Evolutionary conservation across 1,284 basidiomycete species (phyloP), one percentile per base, ranked within the genome.

Genomic region (Ganoderma leucocontextum): DNA sequence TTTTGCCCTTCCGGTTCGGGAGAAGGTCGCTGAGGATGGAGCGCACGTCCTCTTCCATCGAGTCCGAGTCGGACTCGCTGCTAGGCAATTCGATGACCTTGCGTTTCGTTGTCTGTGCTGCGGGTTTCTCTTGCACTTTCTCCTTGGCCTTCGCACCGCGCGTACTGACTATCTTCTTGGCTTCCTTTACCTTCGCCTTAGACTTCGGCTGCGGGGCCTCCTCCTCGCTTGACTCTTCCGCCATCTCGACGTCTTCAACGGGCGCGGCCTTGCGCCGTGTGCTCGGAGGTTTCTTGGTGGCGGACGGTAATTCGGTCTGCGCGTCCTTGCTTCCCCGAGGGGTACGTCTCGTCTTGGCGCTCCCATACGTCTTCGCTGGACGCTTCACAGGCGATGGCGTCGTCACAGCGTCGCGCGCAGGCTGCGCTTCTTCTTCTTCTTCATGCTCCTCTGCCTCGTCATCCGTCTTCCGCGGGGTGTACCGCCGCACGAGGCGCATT

Each of bases 401-500:
- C 4, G n/a, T 38, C 19, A 59, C 42, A 7, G 41, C 52, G n/a
- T 59, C 62, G n/a, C 38, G 63, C 17, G 52, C 38, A 0, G 59
- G 44, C 38, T 19, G 15, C 2, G 29, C 52, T 9, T 38, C 65
- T 2, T 41, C 38, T 10, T 15, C 60, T 8, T 60, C 64, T 22
- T 47, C 44, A 7, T 58, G 25, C 17, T 39, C 38, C 19, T 66
- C 64, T 4, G 35, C 63, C 61, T 72, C 69, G 19, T 72, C 65
- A 36, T 72, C 67, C 33, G 69, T 65, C 35, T 64, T 68, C 42
- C 65, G 65, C 5, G 69, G 60, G 7, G 70, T 67, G 25, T 62
- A 68, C 9, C 71, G 39, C 22, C 71, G 65, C n/a, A 72, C 67
- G n/a, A 72, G 71, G 19, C 65, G 63, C n/a, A 63, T 59, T 60